These are phyloP conservation scores for Plasmodium gonderi DNA, from an alignment of 169 alveolate species.

Conservation along the genomic window DNA sequence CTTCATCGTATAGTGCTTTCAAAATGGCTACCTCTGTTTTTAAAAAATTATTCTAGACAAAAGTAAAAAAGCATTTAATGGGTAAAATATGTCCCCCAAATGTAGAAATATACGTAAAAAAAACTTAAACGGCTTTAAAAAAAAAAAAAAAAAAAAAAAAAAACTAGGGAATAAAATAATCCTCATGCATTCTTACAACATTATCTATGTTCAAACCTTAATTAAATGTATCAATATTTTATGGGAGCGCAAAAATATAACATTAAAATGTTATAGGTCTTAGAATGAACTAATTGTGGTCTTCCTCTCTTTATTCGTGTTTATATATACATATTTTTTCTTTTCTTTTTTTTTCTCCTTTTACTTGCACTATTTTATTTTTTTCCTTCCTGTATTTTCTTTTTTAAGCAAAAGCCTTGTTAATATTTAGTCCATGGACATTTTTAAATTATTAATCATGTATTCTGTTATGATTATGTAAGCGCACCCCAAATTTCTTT, in stretches of 20 bases:
- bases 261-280: not conserved
- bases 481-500: slow-evolving; percentile 21
- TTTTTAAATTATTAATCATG: slow-evolving; percentile 52
- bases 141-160: not conserved
- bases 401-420: slow-evolving; percentile 22
- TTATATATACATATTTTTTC: not conserved
- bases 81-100: not conserved
- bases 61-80: not conserved
- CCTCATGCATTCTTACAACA: not conserved
- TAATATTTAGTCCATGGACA: slow-evolving; percentile 10
- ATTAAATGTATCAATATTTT: slow-evolving; percentile 11
- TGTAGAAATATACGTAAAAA: no score
- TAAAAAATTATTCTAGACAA: slow-evolving; percentile 70
- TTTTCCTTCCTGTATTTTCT: not conserved
- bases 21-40: slow-evolving; percentile 75
- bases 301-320: not conserved
- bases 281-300: not conserved
- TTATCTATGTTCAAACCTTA: not conserved
- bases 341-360: not conserved
- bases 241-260: not conserved
- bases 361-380: not conserved
- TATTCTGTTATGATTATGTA: slow-evolving; percentile 14
- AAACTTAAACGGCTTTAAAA: not conserved
- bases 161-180: not conserved
- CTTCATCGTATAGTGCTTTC: slow-evolving; percentile 71